Base-by-base conservation (phyloP, 2,329 filamentous ascomycete genomes). In the Elsinoe ampelina region DNA sequence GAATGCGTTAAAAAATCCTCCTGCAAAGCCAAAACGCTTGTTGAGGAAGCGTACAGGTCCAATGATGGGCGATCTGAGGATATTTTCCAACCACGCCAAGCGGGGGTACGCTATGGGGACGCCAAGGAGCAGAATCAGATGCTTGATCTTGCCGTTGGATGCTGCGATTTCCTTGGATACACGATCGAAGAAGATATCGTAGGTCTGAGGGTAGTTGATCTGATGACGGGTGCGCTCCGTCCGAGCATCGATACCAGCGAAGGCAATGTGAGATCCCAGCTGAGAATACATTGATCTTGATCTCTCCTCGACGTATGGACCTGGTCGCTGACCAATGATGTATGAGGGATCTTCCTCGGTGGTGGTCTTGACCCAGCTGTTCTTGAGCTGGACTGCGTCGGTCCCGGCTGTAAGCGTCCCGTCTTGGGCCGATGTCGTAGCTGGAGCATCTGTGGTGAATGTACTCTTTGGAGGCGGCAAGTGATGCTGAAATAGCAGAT, bases 81-180 rank as follows among this genome's bases (percentile, higher is more conserved):
- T 87, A 66, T 95, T 96, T 69, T 97, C 92, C 3, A 96, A 78
- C 92, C 92, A 96, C n/a, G 91, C 93, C 55, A 96, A 78, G 63
- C 92, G 89, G 1, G 77, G 78, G 61, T 80, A 77, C 1, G 75
- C 75, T 63, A 95, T 92, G 0, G 90, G 88, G 19, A 87, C 83
- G 57, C 86, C 86, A 1, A 85, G 73, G 10, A 85, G 71, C 19
- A 85, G 70, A 38, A 85, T 73, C 19, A 85, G 66, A 64, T 85
- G 82, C 70, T 82, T 84, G 66, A 85, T 78, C 15, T 79, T 74
- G 26, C 75, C 76, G 57, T 79, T 76, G 2, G 67, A 67, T 0
- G 73, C 75, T 0, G 69, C 65, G 10, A 84, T 71, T 61, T 84
- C 80, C 10, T 70, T 67, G 30, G 76, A 67, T 2, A 83, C 69